Evolutionary conservation across 371 early-diverging fungal species (phyloP).

Genomic region (Rhizomucor miehei): DNA sequence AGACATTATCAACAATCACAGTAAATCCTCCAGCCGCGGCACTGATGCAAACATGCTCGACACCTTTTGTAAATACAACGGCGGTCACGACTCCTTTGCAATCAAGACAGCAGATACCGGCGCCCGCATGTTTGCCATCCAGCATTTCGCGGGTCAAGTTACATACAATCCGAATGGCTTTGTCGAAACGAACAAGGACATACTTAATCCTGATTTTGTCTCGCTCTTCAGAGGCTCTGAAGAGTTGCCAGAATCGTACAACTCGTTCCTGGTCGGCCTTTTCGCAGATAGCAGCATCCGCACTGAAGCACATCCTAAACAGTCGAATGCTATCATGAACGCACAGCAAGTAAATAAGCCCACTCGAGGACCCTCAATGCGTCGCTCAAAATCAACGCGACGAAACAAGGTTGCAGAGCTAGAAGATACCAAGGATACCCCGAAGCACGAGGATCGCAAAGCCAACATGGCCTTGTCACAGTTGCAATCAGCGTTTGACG

Average conservation of each 20-base stretch:
- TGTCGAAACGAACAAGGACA: slow-evolving; percentile 68
- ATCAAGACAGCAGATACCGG: slow-evolving; percentile 36
- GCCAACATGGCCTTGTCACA: slow-evolving; percentile 48
- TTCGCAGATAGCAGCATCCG: slow-evolving; percentile 42
- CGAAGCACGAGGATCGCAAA: slow-evolving; percentile 19
- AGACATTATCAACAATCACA: slow-evolving; percentile 54
- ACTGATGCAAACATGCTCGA: slow-evolving; percentile 38
- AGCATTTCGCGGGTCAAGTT: slow-evolving; percentile 79
- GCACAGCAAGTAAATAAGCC: slow-evolving; percentile 61
- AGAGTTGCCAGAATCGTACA: slow-evolving; percentile 52
- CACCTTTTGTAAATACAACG: slow-evolving; percentile 39
- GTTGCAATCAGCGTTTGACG: slow-evolving; percentile 72
- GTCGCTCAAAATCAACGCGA: slow-evolving; percentile 35
- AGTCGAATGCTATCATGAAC: slow-evolving; percentile 56
- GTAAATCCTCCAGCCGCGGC: slow-evolving; percentile 29
- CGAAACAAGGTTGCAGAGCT: slow-evolving; percentile 10
- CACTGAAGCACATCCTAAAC: slow-evolving; percentile 62
- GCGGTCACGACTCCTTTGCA: slow-evolving; percentile 45
- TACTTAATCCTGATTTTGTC: slow-evolving; percentile 78
- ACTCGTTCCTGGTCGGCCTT: slow-evolving; percentile 33
- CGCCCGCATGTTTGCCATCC: slow-evolving; percentile 61
- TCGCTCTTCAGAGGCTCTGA: slow-evolving; percentile 56
- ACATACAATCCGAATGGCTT: slow-evolving; percentile 76
- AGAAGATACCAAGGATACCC: slow-evolving; percentile 9
- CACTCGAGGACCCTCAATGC: slow-evolving; percentile 46